Percentiles rank a stretch among this genome's conserved stretches.
phyloP scores from a whole-genome alignment of 176 grass and related monocot species.

The Zea luxurians region DNA sequence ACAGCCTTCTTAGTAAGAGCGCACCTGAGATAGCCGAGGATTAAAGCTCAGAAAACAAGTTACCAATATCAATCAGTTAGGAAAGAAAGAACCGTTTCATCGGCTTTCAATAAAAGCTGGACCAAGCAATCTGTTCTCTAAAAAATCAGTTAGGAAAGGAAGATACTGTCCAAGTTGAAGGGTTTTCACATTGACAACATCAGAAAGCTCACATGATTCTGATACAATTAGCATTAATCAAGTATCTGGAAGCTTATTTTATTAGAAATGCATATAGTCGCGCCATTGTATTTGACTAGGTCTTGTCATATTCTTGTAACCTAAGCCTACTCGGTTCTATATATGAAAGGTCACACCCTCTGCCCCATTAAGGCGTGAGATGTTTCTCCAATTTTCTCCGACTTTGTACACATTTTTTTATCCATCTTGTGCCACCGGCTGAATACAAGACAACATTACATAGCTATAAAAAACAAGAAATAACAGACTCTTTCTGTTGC shows the following conservation, averaged over 20 bases:
- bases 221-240: not conserved
- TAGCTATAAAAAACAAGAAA: no score
- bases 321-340: not conserved
- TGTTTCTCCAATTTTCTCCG: no score
- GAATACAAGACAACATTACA: no score
- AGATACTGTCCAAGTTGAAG: not conserved
- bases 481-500: no score
- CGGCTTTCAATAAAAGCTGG: not conserved
- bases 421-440: no score
- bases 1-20: not conserved
- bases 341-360: not conserved
- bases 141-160: not conserved
- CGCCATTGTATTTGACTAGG: not conserved
- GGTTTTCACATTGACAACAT: not conserved
- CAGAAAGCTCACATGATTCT: not conserved
- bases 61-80: not conserved
- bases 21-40: not conserved
- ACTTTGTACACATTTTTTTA: no score
- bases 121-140: not conserved
- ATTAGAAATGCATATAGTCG: not conserved
- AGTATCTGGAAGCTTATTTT: not conserved
- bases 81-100: not conserved
- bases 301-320: not conserved
- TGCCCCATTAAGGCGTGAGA: not conserved
- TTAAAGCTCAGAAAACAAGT: not conserved